Evolutionary conservation across 768 basidiomycete species (phyloP), one percentile per base, ranked within the genome.

Genomic region (Imleria badia): DNA sequence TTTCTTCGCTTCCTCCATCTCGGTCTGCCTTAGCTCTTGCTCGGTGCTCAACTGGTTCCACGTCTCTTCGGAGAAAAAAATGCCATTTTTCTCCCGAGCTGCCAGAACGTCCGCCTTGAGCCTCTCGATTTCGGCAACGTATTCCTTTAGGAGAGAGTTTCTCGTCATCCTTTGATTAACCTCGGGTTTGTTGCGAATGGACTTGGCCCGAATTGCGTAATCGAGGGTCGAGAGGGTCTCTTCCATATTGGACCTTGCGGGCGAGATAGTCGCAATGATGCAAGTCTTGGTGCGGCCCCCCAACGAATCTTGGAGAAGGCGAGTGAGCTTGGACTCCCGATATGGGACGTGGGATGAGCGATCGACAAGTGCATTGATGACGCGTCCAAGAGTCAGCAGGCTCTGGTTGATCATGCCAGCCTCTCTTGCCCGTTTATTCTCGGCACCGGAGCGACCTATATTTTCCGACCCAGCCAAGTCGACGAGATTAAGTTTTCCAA

Each of bases 381-480:
- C 97, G 31, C 97, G 78, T 1, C 97, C 97, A 14, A 99, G 84
- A n/a, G 97, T 98, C 3, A 99, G 77, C 45, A 99, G 76, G 65
- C 92, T 95, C 73, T 97, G 93, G 65, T 98, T 99, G 70, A 99
- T 98, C 90, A 95, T 97, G 12, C 97, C 97, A 2, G 97, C 97
- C 67, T 99, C 97, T 60, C 93, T 80, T 13, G 97, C 97, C 53
- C 95, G 77, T 69, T 91, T 94, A 64, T 97, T 91, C 68, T 94
- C 93, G 3, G 97, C 97, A 17, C 97, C 97, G 0, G 90, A 93
- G 22, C 96, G 80, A 11, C 94, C 95, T 65, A 99, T 95, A 62
- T 97, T 98, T 73, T 99, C 97, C 2, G 94, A 95, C 8, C 97
- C 97, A 31, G 97, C 97, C 52, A 99, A 77, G 68, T 99, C 97